Percentiles rank a stretch among this genome's conserved stretches.
Evolutionary conservation across 2,329 filamentous ascomycete genomes (phyloP).

Genomic region (Diaporthe sp.): DNA sequence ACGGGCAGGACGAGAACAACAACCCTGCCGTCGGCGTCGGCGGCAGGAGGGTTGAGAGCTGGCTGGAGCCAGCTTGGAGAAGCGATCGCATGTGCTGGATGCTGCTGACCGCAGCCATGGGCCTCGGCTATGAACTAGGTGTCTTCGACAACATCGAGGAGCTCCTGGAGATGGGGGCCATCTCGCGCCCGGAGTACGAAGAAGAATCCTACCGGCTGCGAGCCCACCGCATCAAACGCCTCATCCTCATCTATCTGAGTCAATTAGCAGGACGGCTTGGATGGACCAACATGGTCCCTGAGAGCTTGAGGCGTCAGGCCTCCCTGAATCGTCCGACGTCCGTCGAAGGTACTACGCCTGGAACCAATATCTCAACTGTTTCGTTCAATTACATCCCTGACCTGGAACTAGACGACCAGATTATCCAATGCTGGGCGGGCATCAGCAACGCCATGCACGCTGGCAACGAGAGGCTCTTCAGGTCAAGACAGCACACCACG

Average conservation of each 20-base stretch:
- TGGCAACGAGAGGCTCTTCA: slow-evolving; percentile 90
- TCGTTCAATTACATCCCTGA: slow-evolving; percentile 78
- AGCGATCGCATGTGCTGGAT: slow-evolving; percentile 98
- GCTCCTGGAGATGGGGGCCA: slow-evolving; percentile 69
- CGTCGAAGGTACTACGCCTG: slow-evolving; percentile 70
- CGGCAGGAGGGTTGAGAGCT: slow-evolving; percentile 90
- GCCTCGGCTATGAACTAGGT: slow-evolving; percentile 91
- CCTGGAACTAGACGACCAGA: slow-evolving; percentile 76
- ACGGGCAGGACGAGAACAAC: slow-evolving; percentile 52
- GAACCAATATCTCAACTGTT: slow-evolving; percentile 69
- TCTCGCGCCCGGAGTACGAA: slow-evolving; percentile 76
- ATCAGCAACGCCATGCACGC: slow-evolving; percentile 94
- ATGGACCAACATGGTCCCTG: slow-evolving; percentile 93
- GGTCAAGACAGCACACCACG: slow-evolving; percentile 87
- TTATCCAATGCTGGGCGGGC: slow-evolving; percentile 91
- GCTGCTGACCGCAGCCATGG: slow-evolving; percentile 91
- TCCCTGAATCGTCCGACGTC: slow-evolving; percentile 64
- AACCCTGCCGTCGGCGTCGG: slow-evolving; percentile 73
- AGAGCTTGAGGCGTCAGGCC: slow-evolving; percentile 69
- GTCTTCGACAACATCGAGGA: slow-evolving; percentile 94
- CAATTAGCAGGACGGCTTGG: slow-evolving; percentile 94
- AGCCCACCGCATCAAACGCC: slow-evolving; percentile 84
- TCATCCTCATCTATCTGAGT: slow-evolving; percentile 91
- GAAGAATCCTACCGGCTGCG: slow-evolving; percentile 84
- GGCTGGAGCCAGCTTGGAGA: slow-evolving; percentile 96